phyloP scores from a whole-genome alignment of 495 filamentous ascomycete species.

The Pseudevernia furfuracea region DNA sequence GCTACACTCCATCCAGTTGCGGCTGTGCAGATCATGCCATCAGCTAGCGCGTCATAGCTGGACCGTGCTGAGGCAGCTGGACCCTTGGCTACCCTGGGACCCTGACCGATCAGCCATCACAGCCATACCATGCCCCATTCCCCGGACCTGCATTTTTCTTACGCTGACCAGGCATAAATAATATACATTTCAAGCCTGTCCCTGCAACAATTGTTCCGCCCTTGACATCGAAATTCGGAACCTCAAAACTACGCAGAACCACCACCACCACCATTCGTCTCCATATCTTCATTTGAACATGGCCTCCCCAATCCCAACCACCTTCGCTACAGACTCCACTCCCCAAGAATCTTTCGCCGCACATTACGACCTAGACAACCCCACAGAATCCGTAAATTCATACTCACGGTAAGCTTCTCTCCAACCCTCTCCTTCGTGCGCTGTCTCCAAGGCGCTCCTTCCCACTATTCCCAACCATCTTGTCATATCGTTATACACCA shows the following conservation, averaged over 20 bases:
- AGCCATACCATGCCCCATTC: too few relatives aligned
- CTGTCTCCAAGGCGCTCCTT: neutral
- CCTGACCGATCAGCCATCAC: too few relatives aligned
- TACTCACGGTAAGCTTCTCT: constrained; percentile 15
- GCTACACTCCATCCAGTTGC: neutral
- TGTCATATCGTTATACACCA: too few relatives aligned
- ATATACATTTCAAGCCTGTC: too few relatives aligned
- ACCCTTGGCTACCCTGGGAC: neutral
- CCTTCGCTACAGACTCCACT: neutral
- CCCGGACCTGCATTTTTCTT: too few relatives aligned
- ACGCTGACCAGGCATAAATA: too few relatives aligned
- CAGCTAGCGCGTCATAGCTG: neutral
- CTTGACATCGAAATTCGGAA: too few relatives aligned
- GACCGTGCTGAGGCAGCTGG: neutral
- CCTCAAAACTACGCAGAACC: too few relatives aligned
- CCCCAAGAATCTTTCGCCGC: constrained; percentile 18
- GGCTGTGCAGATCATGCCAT: neutral
- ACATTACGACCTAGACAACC: constrained; percentile 18
- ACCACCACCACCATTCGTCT: neutral
- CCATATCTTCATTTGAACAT: neutral
- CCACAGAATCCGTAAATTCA: constrained; percentile 8
- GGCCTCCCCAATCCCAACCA: constrained; percentile 19
- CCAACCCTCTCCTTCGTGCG: neutral
- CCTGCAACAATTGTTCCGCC: too few relatives aligned
- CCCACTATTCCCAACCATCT: neutral